phyloP scores from a whole-genome alignment of 2,329 filamentous ascomycete species.

The Fusarium setosum region DNA sequence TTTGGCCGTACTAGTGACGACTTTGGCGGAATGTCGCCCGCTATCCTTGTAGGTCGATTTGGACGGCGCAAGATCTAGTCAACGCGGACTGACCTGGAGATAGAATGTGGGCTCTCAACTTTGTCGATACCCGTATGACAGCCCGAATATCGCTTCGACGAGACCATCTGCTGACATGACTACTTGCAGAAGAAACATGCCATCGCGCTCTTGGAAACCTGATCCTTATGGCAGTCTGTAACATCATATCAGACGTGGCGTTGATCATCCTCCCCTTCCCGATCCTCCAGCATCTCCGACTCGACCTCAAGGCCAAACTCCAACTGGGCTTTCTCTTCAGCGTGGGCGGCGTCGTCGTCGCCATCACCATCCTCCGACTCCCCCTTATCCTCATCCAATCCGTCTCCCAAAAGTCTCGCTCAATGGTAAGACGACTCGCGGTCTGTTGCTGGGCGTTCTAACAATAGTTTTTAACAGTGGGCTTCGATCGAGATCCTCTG shows the following conservation, averaged over 20 bases:
- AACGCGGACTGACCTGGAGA: background rate
- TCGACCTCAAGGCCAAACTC: slow-evolving; percentile 30
- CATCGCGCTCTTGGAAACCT: slow-evolving; percentile 43
- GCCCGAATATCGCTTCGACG: background rate
- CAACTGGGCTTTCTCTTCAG: slow-evolving; percentile 42
- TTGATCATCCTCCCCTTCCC: slow-evolving; percentile 47
- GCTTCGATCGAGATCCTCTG: slow-evolving; percentile 47
- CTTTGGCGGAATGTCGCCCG: slow-evolving; percentile 43
- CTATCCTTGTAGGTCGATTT: slow-evolving; percentile 33
- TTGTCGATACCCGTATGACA: slow-evolving; percentile 19
- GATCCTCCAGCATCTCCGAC: slow-evolving; percentile 40
- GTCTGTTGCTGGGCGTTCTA: too few relatives aligned
- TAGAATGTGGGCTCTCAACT: slow-evolving; percentile 33
- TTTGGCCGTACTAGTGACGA: slow-evolving; percentile 42
- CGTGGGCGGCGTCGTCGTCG: slow-evolving; percentile 41
- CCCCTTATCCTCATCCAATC: slow-evolving; percentile 45
- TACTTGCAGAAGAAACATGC: slow-evolving; percentile 24
- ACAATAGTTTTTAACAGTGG: slow-evolving; percentile 40
- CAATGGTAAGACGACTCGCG: slow-evolving; percentile 43
- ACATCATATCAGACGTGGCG: slow-evolving; percentile 44
- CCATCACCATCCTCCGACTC: slow-evolving; percentile 44
- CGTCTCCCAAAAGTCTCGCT: slow-evolving; percentile 45
- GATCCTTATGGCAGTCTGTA: slow-evolving; percentile 45
- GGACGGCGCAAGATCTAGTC: rapidly evolving
- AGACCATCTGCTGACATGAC: slow-evolving; percentile 6